These are phyloP conservation scores for Pythium volutum DNA, from an alignment of 352 stramenopile genomes.

Conservation along the genomic window DNA sequence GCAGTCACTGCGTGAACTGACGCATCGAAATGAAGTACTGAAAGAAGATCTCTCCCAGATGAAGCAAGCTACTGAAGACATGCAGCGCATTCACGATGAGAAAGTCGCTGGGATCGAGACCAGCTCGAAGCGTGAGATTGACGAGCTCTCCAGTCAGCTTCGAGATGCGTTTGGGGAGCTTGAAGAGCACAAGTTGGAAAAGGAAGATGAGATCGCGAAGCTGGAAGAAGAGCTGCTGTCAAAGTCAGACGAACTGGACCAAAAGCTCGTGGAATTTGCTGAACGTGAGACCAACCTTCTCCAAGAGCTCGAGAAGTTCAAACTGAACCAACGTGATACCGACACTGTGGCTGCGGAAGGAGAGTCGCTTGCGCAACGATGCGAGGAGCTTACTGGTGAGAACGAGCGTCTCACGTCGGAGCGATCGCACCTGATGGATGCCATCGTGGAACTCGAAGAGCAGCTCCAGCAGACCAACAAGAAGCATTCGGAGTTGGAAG, in stretches of 20 bases:
- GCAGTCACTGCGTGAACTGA: conserved; percentile 16
- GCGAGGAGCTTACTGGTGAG: conserved; percentile 13
- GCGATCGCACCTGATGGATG: conserved; percentile 27
- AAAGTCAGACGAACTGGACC: conserved; percentile 18
- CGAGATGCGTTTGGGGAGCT: conserved; percentile 30
- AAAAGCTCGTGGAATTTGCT: conserved; percentile 10
- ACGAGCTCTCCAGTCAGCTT: conserved; percentile 29
- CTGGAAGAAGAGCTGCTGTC: conserved; percentile 28
- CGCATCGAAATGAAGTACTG: conserved; percentile 19
- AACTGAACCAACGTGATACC: neutral
- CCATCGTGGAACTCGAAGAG: conserved; percentile 32
- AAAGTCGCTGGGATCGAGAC: conserved; percentile 15
- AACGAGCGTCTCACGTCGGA: conserved; percentile 23
- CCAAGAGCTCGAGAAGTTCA: conserved; percentile 2
- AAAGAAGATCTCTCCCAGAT: conserved; percentile 1
- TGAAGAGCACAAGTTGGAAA: conserved; percentile 31
- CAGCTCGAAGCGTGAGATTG: conserved; percentile 14
- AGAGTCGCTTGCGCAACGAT: neutral
- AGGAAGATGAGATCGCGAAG: conserved; percentile 27
- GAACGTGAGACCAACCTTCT: conserved; percentile 16
- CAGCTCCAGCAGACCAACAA: conserved; percentile 32
- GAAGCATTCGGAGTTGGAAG: conserved; percentile 25
- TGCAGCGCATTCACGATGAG: conserved; percentile 2
- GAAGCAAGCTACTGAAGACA: neutral
- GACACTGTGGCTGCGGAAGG: neutral